Evolutionary conservation across 805 yeast genomes (phyloP).

Genomic region (Alloascoidea africana): DNA sequence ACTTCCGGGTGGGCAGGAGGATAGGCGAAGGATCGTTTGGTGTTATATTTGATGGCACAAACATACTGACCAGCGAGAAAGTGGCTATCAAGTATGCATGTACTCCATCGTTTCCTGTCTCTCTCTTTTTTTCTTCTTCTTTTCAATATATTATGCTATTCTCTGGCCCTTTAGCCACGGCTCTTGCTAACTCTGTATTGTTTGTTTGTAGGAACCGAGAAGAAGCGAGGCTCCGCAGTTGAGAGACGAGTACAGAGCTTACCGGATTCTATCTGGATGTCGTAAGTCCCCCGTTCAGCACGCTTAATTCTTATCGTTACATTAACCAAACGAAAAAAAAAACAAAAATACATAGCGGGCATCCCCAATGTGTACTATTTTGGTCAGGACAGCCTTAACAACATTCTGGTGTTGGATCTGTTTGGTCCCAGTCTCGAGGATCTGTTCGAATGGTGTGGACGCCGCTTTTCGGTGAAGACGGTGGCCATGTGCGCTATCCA

Average conservation of each 20-base stretch:
- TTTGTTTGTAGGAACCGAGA: constrained; percentile 47
- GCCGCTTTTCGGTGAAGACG: constrained; percentile 57
- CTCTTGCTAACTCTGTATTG: neutral
- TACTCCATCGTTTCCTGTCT: constrained; percentile 1
- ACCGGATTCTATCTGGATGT: constrained; percentile 52
- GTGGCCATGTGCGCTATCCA: constrained; percentile 71
- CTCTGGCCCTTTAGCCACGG: neutral
- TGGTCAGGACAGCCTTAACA: constrained; percentile 81
- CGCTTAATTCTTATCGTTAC: constrained; percentile 2
- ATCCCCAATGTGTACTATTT: constrained; percentile 74
- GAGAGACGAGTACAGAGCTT: constrained; percentile 71
- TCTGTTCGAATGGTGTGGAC: constrained; percentile 78
- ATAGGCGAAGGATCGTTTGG: constrained; percentile 87
- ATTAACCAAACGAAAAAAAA: constrained; percentile 35
- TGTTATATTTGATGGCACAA: constrained; percentile 69
- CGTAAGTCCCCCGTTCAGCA: too few relatives aligned
- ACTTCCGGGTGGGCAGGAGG: constrained; percentile 68
- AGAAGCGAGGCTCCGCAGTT: constrained; percentile 80
- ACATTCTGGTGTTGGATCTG: constrained; percentile 64
- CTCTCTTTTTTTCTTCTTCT: too few relatives aligned
- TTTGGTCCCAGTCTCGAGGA: constrained; percentile 80
- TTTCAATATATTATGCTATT: too few relatives aligned
- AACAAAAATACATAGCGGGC: too few relatives aligned
- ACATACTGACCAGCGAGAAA: constrained; percentile 37
- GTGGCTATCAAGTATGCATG: constrained; percentile 10